Evolutionary conservation across 805 yeast genomes (phyloP).

Genomic region (Yueomyces sp.): DNA sequence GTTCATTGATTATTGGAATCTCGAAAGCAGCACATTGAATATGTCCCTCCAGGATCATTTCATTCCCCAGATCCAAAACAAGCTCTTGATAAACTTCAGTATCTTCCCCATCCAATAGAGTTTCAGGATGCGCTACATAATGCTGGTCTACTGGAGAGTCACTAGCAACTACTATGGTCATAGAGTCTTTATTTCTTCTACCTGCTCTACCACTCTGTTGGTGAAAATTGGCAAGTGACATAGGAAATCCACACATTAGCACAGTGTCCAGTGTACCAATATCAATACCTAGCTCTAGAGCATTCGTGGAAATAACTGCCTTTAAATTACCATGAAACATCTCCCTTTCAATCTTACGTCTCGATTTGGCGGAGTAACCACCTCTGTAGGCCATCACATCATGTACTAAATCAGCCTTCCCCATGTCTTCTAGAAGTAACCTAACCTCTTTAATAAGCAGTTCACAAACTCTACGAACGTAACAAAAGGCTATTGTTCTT

Average conservation of each 20-base stretch:
- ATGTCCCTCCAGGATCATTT: constrained; percentile 62
- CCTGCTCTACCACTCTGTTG: constrained; percentile 99
- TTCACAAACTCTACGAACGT: constrained; percentile 77
- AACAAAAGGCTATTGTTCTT: constrained; percentile 82
- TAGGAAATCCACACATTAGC: constrained; percentile 84
- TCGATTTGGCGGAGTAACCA: constrained; percentile 77
- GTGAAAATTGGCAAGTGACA: constrained; percentile 72
- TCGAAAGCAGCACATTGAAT: constrained; percentile 93
- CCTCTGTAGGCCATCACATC: constrained; percentile 90
- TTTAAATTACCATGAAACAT: constrained; percentile 80
- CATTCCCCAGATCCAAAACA: constrained; percentile 46
- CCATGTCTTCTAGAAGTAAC: constrained; percentile 31
- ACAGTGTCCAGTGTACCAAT: constrained; percentile 89
- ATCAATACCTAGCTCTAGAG: constrained; percentile 90
- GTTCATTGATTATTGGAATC: constrained; percentile 41
- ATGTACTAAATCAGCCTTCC: constrained; percentile 33
- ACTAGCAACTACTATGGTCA: constrained; percentile 76
- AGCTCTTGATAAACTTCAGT: constrained; percentile 52
- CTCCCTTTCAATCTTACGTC: constrained; percentile 76
- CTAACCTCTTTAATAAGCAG: constrained; percentile 74
- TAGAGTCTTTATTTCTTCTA: constrained; percentile 68
- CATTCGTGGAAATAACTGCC: constrained; percentile 90
- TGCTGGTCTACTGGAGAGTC: constrained; percentile 78
- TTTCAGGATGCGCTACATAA: constrained; percentile 44
- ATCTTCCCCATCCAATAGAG: constrained; percentile 16